phyloP scores from a whole-genome alignment of 331 rosid species.

The Acacia pycnantha region DNA sequence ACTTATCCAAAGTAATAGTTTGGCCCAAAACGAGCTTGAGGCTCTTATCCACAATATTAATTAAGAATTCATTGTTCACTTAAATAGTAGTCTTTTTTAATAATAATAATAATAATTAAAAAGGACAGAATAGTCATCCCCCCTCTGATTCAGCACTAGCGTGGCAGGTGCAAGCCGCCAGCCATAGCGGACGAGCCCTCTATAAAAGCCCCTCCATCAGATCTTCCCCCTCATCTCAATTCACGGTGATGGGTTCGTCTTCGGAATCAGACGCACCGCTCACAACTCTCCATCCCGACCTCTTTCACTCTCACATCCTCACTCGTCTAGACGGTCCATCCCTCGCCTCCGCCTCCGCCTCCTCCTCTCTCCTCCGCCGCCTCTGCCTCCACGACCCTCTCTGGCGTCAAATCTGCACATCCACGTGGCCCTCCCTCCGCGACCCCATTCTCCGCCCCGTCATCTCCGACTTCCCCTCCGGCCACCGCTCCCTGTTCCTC shows the following conservation, averaged over 20 bases:
- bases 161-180: background rate
- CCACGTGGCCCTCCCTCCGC: conserved; percentile 72
- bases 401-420: conserved; percentile 54
- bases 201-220: background rate
- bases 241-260: conserved; percentile 18
- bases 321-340: conserved; percentile 71
- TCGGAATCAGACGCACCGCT: background rate
- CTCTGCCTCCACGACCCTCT: conserved; percentile 61
- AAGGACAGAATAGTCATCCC: background rate
- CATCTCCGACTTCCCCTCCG: conserved; percentile 56
- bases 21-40: background rate
- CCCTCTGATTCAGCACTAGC: background rate
- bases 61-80: background rate
- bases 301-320: conserved; percentile 71
- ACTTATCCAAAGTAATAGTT: background rate
- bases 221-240: background rate
- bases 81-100: background rate
- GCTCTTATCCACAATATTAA: background rate
- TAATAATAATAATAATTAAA: background rate
- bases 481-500: conserved; percentile 68
- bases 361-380: conserved; percentile 46
- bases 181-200: background rate
- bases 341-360: conserved; percentile 52
- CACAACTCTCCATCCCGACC: conserved; percentile 49
- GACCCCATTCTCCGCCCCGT: conserved; percentile 30